phyloP scores from a whole-genome alignment of 345 rosid species.

The Aquilaria yunnanensis region DNA sequence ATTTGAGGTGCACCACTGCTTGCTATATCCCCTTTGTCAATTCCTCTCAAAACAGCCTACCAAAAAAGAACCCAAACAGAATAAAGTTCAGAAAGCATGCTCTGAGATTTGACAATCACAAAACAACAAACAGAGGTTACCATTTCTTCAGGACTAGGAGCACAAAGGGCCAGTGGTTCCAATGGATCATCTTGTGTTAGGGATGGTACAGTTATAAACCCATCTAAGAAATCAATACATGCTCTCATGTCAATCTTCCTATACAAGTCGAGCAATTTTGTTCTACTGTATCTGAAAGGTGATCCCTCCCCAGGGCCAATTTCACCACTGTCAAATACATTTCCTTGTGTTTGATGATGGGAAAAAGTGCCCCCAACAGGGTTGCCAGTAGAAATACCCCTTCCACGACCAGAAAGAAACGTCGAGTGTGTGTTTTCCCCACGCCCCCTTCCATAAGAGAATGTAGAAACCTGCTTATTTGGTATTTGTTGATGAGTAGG shows the following conservation, averaged over 20 bases:
- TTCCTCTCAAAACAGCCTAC: slow-evolving; percentile 71
- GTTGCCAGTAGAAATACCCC: slow-evolving; percentile 48
- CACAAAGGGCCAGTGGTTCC: slow-evolving; percentile 78
- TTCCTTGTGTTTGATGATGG: slow-evolving; percentile 41
- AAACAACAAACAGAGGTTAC: slow-evolving; percentile 27
- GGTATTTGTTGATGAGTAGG: slow-evolving; percentile 51
- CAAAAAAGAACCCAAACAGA: slow-evolving; percentile 14
- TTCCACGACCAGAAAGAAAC: slow-evolving; percentile 68
- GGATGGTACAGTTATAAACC: slow-evolving; percentile 57
- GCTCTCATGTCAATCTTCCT: slow-evolving; percentile 52
- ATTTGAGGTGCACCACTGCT: slow-evolving; percentile 79
- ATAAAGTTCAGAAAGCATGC: slow-evolving; percentile 12
- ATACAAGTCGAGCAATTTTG: slow-evolving; percentile 70
- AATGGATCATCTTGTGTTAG: slow-evolving; percentile 62
- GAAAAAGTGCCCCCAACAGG: slow-evolving; percentile 21
- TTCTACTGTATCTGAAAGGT: slow-evolving; percentile 65
- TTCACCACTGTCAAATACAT: slow-evolving; percentile 46
- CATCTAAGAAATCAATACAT: slow-evolving; percentile 35
- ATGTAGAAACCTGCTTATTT: slow-evolving; percentile 55
- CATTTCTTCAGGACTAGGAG: slow-evolving; percentile 75
- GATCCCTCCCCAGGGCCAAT: slow-evolving; percentile 39
- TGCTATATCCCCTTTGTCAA: slow-evolving; percentile 74
- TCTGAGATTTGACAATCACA: slow-evolving; percentile 12
- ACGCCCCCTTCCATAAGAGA: slow-evolving; percentile 61
- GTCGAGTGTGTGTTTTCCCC: slow-evolving; percentile 49